Percentiles rank a stretch among this genome's conserved stretches.
Conservation (phyloP, 2,329 filamentous ascomycete genomes). For the Immersiporthe knoxdaviesiana region DNA sequence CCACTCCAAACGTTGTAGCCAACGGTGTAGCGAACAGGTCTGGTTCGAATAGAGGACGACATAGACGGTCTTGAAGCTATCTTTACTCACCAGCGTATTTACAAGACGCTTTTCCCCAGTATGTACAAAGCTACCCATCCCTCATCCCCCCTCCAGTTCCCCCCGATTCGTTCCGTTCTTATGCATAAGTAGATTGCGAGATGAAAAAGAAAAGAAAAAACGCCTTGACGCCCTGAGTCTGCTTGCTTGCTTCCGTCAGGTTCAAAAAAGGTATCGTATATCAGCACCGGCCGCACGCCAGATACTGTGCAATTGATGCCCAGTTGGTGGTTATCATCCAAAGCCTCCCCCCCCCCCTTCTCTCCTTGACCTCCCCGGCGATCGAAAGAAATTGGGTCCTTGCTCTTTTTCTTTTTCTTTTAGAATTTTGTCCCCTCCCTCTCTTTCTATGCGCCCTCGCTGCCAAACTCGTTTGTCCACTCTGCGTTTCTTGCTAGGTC, state of each 20-base stretch:
- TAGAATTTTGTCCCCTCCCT: neutral
- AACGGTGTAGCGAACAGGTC: neutral
- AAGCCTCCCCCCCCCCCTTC: neutral
- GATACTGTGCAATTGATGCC: neutral
- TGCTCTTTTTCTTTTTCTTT: too few species aligned
- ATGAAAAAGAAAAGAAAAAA: constrained; percentile 12
- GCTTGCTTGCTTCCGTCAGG: constrained; percentile 14
- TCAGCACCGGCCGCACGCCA: neutral
- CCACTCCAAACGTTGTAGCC: too few species aligned
- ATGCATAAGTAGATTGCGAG: constrained; percentile 19
- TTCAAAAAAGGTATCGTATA: neutral
- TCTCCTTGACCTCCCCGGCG: too few species aligned
- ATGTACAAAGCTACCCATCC: constrained; percentile 14
- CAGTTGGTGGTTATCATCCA: neutral
- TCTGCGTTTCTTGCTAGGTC: constrained; percentile 84
- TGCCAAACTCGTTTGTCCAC: constrained; percentile 96
- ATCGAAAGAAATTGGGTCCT: too few species aligned
- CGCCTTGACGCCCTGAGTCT: constrained; percentile 29
- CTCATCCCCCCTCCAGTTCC: neutral
- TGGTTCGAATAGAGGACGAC: neutral
- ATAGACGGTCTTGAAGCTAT: neutral
- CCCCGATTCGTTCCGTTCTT: constrained; percentile 12
- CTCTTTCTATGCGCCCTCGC: constrained; percentile 68
- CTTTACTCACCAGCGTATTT: constrained; percentile 6
- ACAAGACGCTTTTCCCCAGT: constrained; percentile 5